phyloP scores from a whole-genome alignment of 192 early-diverging fungal genomes.

The Diversispora eburnea region DNA sequence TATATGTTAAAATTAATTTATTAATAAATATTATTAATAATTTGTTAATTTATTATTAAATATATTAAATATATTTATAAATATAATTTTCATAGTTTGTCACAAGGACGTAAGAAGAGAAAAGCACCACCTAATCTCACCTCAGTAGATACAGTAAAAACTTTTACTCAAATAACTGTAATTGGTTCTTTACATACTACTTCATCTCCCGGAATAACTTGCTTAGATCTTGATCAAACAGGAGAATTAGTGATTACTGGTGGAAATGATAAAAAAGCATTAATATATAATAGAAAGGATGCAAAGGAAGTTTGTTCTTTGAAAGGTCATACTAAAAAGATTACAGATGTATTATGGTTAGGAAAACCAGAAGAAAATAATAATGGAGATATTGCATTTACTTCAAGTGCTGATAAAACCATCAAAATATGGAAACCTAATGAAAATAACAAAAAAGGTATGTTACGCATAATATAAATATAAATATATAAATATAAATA shows the following conservation, averaged over 20 bases:
- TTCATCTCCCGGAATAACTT: conserved; percentile 65
- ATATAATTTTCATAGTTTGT: conserved; percentile 43
- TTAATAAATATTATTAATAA: background rate
- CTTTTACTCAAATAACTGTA: conserved; percentile 46
- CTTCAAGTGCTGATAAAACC: conserved; percentile 75
- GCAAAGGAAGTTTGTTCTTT: conserved; percentile 63
- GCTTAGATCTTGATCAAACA: conserved; percentile 53
- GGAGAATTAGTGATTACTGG: conserved; percentile 71
- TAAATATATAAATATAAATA: no score
- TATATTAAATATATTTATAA: no score
- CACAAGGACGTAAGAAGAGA: conserved; percentile 72
- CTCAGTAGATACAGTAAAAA: conserved; percentile 61
- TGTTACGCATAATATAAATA: no score
- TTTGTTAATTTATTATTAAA: no score
- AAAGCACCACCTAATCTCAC: conserved; percentile 74
- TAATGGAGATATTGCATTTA: conserved; percentile 54
- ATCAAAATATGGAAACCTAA: conserved; percentile 69
- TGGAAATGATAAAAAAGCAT: conserved; percentile 73
- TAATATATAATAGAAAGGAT: conserved; percentile 62
- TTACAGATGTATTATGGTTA: conserved; percentile 70
- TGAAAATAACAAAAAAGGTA: conserved; percentile 41
- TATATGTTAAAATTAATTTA: background rate
- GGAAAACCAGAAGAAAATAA: conserved; percentile 46
- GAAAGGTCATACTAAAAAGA: conserved; percentile 83
- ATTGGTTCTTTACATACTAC: conserved; percentile 68